Base-by-base conservation (phyloP, 129 eudicot species). In the Erigeron canadensis region DNA sequence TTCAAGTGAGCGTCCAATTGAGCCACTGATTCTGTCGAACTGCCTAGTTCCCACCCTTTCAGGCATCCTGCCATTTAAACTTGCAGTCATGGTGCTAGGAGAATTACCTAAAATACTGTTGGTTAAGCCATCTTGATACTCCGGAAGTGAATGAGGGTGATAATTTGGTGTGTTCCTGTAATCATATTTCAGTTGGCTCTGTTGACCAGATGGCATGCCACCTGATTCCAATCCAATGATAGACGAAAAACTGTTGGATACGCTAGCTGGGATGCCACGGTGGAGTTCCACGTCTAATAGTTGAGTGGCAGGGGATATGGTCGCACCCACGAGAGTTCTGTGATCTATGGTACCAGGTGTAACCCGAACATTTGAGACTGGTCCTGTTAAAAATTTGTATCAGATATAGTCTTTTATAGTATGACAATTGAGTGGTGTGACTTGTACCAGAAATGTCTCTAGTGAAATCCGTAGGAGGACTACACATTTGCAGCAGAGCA, bases 91-190 rank as follows among this genome's bases (percentile, higher is more conserved):
- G 70, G 50, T 76, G 70, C 77, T 57, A 17, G 87, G 82, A 75
- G 86, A 87, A 76, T 76, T 82, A 74, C 69, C 56, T 61, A 80
- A 54, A 73, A 46, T 63, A 61, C 73, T 74, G 74, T 81, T 90
- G 80, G 90, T 69, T 48, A 84, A 74, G 63, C 86, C 88, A 83
- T 86, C 90, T 66, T 73, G 84, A 79, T 82, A 81, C 34, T 88
- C 93, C 51, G 97, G 96, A 79, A 94, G 91, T 38, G 98, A 89
- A 73, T 84, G 91, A 62, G 96, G 96, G 83, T 87, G 92, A 73
- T 80, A 83, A 77, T 71, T 89, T 54, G 84, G 73, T 18, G 73
- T 5, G 46, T 80, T 79, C 65, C 80, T 81, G 67, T 79, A 68
- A 71, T 87, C 89, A 77, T 75, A 81, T 62, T 84, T 87, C 73